Conservation (phyloP, 768 basidiomycete genomes). For the Agrocybe pediades region DNA sequence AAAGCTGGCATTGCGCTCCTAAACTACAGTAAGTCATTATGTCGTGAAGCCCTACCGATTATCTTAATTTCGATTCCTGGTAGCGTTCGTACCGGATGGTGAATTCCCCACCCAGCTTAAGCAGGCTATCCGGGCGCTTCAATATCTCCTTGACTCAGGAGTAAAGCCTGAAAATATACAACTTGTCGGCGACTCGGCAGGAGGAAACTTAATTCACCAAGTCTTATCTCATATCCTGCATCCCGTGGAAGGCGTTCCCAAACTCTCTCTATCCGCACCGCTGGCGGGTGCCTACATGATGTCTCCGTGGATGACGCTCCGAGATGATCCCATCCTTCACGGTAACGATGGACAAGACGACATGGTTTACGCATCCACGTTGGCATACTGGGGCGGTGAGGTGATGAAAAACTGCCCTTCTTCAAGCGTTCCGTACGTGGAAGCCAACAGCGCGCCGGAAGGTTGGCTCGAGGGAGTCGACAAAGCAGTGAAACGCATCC, state of each 20-base stretch:
- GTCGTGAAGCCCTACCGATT: neutral
- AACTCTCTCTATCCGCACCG: constrained; percentile 19
- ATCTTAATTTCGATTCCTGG: neutral
- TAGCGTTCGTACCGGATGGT: constrained; percentile 33
- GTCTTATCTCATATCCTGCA: constrained; percentile 38
- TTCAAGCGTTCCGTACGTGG: constrained; percentile 10
- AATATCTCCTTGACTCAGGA: constrained; percentile 32
- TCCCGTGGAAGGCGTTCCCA: constrained; percentile 29
- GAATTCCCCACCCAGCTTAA: constrained; percentile 36
- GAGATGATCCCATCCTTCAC: constrained; percentile 11
- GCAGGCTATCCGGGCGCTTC: constrained; percentile 29
- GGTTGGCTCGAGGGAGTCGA: constrained; percentile 29
- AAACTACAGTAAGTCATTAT: constrained; percentile 15
- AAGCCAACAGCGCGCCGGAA: constrained; percentile 21
- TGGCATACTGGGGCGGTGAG: constrained; percentile 1
- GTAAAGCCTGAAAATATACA: constrained; percentile 32
- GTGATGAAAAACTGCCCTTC: constrained; percentile 3
- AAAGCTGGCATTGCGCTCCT: constrained; percentile 15
- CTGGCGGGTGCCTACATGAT: constrained; percentile 37
- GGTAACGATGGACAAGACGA: constrained; percentile 3
- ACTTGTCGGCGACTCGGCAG: constrained; percentile 42
- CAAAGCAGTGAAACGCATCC: constrained; percentile 21
- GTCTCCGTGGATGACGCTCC: constrained; percentile 40
- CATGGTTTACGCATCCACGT: neutral
- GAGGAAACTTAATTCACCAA: constrained; percentile 37